Evolutionary conservation across 2,329 filamentous ascomycete genomes (phyloP).

Genomic region (Phyllachora maydis): DNA sequence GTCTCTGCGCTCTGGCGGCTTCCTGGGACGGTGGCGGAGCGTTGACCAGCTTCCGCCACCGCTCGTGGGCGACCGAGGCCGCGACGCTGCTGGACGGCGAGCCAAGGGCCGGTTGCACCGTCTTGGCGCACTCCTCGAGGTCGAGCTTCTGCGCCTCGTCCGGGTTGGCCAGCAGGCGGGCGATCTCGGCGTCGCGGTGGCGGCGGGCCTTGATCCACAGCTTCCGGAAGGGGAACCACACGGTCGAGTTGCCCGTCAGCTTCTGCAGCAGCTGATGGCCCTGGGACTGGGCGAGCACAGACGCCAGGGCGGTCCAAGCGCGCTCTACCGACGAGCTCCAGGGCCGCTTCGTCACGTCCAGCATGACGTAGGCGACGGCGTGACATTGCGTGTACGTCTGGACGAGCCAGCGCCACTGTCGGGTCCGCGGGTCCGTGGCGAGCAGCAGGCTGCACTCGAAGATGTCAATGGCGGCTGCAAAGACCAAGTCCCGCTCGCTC

Average conservation of each 20-base stretch:
- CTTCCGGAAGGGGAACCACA: slow-evolving; percentile 32
- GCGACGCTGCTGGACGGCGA: slow-evolving; percentile 23
- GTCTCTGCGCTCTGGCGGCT: too few species aligned
- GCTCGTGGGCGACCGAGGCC: slow-evolving; percentile 22
- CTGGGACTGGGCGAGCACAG: too few species aligned
- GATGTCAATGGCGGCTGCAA: slow-evolving; percentile 29
- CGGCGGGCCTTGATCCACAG: slow-evolving; percentile 29
- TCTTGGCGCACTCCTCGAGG: slow-evolving; percentile 21
- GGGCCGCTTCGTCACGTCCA: slow-evolving; percentile 23
- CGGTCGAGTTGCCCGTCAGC: slow-evolving; percentile 21
- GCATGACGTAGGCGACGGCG: slow-evolving; percentile 31
- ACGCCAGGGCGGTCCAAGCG: slow-evolving; percentile 24
- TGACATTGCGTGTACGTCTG: slow-evolving; percentile 39
- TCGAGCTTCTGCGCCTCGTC: slow-evolving; percentile 28
- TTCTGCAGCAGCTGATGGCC: too few species aligned
- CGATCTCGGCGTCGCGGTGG: slow-evolving; percentile 28
- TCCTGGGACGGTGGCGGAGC: slow-evolving; percentile 6
- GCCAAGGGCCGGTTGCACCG: slow-evolving; percentile 22
- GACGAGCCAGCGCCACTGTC: slow-evolving; percentile 36
- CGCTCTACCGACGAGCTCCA: slow-evolving; percentile 24
- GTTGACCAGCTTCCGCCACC: slow-evolving; percentile 27
- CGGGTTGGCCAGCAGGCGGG: slow-evolving; percentile 23
- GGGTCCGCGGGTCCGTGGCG: slow-evolving; percentile 24
- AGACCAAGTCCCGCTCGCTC: too few species aligned
- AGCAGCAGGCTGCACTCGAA: slow-evolving; percentile 33